Conservation (phyloP, 202 grass and related monocot species). For the Alloteropsis angusta region DNA sequence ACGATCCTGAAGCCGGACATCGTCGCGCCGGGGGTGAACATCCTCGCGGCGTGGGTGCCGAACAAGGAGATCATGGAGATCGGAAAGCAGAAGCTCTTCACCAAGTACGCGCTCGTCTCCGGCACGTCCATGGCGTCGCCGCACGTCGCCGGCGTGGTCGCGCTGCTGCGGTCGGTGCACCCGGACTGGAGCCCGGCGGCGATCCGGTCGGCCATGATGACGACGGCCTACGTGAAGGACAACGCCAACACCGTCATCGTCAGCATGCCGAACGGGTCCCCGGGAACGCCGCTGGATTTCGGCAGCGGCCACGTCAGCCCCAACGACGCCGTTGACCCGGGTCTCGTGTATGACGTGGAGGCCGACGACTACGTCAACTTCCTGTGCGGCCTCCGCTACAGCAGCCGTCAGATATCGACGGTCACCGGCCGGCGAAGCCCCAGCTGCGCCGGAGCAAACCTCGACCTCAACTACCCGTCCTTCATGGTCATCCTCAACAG, state of each 20-base stretch:
- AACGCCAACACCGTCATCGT: conserved; percentile 22
- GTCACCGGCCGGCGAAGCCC: conserved; percentile 30
- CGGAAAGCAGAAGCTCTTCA: background rate
- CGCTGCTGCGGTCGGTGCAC: conserved; percentile 42
- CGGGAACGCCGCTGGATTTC: conserved; percentile 46
- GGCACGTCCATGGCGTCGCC: conserved; percentile 58
- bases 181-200: conserved; percentile 46
- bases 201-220: conserved; percentile 69
- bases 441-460: conserved; percentile 28
- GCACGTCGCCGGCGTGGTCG: conserved; percentile 56
- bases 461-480: conserved; percentile 73
- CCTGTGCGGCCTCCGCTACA: conserved; percentile 48
- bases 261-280: background rate
- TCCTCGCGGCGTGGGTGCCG: conserved; percentile 49
- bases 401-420: conserved; percentile 23
- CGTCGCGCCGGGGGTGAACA: conserved; percentile 31
- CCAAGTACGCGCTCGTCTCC: conserved; percentile 36
- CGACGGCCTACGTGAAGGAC: conserved; percentile 55
- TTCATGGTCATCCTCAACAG: conserved; percentile 56
- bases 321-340: conserved; percentile 46
- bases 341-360: conserved; percentile 48
- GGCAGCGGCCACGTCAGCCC: conserved; percentile 61
- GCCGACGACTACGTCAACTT: conserved; percentile 48
- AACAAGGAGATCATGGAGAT: conserved; percentile 32
- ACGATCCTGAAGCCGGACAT: conserved; percentile 51